phyloP scores from a whole-genome alignment of 1,139 yeast genomes.

The Pneumocystis sp. region DNA sequence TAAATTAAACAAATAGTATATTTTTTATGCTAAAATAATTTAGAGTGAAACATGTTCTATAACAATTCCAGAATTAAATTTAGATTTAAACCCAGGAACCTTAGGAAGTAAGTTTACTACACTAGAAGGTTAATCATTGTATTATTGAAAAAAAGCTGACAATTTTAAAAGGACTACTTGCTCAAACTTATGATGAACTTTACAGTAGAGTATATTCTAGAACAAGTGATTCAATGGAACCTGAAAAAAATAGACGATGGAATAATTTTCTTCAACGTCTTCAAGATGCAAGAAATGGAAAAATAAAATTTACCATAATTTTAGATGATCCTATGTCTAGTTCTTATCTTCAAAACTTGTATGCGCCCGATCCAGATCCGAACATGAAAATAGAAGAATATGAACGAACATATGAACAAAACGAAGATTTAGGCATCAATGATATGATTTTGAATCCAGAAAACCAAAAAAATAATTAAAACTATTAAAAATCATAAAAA shows the following conservation, averaged over 20 bases:
- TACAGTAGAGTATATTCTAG: slow-evolving; percentile 71
- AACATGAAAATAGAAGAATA: slow-evolving; percentile 82
- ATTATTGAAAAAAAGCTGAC: background rate
- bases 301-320: slow-evolving; percentile 62
- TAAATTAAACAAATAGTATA: slow-evolving; percentile 20
- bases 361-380: slow-evolving; percentile 96
- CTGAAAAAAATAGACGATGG: slow-evolving; percentile 66
- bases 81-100: slow-evolving; percentile 92
- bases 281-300: slow-evolving; percentile 72
- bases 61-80: slow-evolving; percentile 67
- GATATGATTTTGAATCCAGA: slow-evolving; percentile 27
- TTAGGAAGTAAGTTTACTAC: slow-evolving; percentile 97
- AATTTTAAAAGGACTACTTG: slow-evolving; percentile 57
- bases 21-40: background rate
- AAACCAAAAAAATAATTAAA: background rate
- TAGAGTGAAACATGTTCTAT: slow-evolving; percentile 67
- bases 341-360: slow-evolving; percentile 89
- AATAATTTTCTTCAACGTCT: slow-evolving; percentile 55
- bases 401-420: slow-evolving; percentile 38
- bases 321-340: slow-evolving; percentile 95
- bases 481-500: background rate
- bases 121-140: slow-evolving; percentile 22
- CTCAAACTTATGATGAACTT: slow-evolving; percentile 80
- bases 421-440: slow-evolving; percentile 79
- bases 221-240: slow-evolving; percentile 85